Evolutionary conservation across 1,139 yeast species (phyloP).

Genomic region (Suhomyces panamericanus): DNA sequence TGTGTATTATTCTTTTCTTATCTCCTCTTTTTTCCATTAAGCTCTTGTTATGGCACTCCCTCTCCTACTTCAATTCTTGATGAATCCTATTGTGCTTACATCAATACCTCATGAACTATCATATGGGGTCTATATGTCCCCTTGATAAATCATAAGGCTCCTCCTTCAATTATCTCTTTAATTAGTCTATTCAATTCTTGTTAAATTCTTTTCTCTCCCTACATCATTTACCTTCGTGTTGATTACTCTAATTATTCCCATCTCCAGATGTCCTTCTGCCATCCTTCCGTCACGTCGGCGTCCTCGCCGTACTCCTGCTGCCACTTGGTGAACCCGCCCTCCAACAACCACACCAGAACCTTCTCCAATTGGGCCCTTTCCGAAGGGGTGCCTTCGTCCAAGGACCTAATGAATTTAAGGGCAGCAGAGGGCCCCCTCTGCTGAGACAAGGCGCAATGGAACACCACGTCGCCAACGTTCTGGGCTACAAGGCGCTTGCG

Average conservation of each 20-base stretch:
- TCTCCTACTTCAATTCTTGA: too few relatives aligned
- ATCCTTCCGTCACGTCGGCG: constrained; percentile 64
- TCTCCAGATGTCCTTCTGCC: constrained; percentile 56
- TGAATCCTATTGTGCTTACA: too few relatives aligned
- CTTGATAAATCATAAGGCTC: too few relatives aligned
- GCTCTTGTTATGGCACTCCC: too few relatives aligned
- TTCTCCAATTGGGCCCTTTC: constrained; percentile 27
- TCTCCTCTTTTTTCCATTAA: too few relatives aligned
- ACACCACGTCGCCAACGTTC: constrained; percentile 58
- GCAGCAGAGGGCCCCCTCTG: constrained; percentile 90
- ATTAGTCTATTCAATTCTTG: too few relatives aligned
- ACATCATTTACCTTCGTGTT: not conserved
- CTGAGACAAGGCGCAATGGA: constrained; percentile 89
- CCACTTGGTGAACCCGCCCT: constrained; percentile 89
- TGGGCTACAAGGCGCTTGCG: constrained; percentile 33
- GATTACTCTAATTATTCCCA: not conserved
- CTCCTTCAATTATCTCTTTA: too few relatives aligned
- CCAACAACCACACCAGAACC: constrained; percentile 65
- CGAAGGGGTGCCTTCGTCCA: constrained; percentile 39
- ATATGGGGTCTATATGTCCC: too few relatives aligned
- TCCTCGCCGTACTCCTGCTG: constrained; percentile 73
- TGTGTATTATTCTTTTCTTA: too few relatives aligned
- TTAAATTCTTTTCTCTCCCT: too few relatives aligned
- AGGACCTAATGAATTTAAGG: constrained; percentile 57
- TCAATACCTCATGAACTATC: too few relatives aligned